phyloP scores from a whole-genome alignment of 306 rosid genomes.

The Vigna mungo region DNA sequence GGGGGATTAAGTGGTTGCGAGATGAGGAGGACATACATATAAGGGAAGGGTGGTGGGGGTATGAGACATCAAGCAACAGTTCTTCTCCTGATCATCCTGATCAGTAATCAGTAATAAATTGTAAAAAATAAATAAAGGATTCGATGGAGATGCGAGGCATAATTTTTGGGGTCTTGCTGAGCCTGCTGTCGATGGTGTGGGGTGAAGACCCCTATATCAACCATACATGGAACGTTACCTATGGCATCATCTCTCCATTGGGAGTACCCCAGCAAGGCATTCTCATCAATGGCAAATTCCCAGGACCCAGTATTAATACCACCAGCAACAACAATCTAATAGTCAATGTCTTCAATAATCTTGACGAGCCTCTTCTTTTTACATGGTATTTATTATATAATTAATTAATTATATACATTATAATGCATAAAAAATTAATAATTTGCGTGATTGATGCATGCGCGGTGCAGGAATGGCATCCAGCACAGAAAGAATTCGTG shows the following conservation, averaged over 20 bases:
- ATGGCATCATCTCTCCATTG: conserved; percentile 1
- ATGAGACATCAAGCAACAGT: no score
- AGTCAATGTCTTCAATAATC: not conserved
- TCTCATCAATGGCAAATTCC: conserved; percentile 13
- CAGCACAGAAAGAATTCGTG: conserved; percentile 17
- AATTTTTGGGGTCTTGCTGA: not conserved
- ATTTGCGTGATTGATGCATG: not conserved
- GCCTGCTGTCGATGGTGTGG: not conserved
- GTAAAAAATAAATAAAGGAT: no score
- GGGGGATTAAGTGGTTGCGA: no score
- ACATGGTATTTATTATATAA: not conserved
- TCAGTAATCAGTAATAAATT: no score
- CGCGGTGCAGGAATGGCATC: not conserved
- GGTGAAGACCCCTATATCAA: conserved; percentile 7
- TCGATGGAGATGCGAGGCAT: not conserved
- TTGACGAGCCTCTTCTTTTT: not conserved
- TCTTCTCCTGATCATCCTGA: no score
- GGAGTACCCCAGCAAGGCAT: conserved; percentile 27
- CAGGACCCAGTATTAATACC: conserved; percentile 17
- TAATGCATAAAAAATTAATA: no score
- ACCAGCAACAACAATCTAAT: conserved; percentile 4
- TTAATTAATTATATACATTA: no score
- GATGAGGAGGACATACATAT: no score
- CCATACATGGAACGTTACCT: conserved; percentile 2
- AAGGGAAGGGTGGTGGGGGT: no score